Conservation (phyloP, 1,284 basidiomycete genomes). For the Hypsizygus ulmarius region DNA sequence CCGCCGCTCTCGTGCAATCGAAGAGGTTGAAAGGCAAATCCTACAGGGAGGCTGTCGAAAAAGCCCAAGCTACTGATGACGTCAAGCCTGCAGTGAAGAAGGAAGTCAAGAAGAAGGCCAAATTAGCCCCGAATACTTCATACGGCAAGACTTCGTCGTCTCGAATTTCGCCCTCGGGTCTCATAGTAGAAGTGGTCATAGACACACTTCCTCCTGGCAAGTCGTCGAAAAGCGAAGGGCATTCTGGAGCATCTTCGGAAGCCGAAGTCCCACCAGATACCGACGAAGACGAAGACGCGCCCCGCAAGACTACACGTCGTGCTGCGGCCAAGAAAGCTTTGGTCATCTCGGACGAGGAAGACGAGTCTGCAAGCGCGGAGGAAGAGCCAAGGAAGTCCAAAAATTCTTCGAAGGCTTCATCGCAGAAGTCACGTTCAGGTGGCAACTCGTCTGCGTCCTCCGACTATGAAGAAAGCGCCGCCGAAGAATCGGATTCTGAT, state of each 20-base stretch:
- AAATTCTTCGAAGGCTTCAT: constrained; percentile 12
- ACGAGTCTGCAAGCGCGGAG: constrained; percentile 14
- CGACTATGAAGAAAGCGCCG: constrained; percentile 38
- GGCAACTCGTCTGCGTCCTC: constrained; percentile 34
- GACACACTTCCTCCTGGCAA: constrained; percentile 21
- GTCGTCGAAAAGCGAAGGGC: constrained; percentile 8
- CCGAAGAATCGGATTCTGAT: constrained; percentile 31
- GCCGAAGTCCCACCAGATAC: constrained; percentile 18
- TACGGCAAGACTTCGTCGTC: constrained; percentile 16
- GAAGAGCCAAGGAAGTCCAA: constrained; percentile 17
- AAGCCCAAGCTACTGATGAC: constrained; percentile 26
- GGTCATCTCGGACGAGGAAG: constrained; percentile 46
- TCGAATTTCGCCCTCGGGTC: constrained; percentile 39
- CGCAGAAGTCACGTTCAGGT: constrained; percentile 24
- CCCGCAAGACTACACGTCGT: constrained; percentile 35
- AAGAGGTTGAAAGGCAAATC: constrained; percentile 75
- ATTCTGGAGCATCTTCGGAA: constrained; percentile 18
- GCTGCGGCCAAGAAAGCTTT: constrained; percentile 37
- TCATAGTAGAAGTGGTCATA: constrained; percentile 55
- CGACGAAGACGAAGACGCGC: constrained; percentile 36
- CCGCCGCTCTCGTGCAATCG: constrained; percentile 44
- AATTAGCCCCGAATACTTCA: background rate
- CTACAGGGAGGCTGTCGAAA: constrained; percentile 56
- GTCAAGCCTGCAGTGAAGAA: constrained; percentile 12
- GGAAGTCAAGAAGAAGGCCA: background rate